Base-by-base conservation (phyloP, 2,329 filamentous ascomycete genomes). In the Onygena corvina region DNA sequence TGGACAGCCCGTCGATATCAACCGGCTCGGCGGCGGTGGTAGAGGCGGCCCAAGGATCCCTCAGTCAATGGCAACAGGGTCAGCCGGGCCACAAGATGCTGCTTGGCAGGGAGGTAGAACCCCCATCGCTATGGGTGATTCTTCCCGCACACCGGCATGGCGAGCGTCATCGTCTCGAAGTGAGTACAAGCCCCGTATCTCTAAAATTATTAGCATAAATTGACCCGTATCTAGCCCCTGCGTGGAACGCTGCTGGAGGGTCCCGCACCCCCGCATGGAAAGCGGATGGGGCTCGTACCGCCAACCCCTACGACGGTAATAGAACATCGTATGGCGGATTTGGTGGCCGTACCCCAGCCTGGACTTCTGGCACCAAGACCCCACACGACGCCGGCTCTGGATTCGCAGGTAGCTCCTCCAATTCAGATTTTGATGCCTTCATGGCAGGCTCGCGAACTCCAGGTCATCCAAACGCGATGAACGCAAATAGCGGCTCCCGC, bases 351-450 rank as follows among this genome's bases (percentile, higher is more conserved):
- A 88, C 83, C 1, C 84, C 84, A 5, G 83, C 83, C 3, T 89
- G 84, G 84, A 81, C 82, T 51, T 83, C 86, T 1, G 84, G 84
- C 47, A 79, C 82, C 48, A 83, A 84, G 63, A 90, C 84, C 71
- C 85, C 48, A 1, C 73, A 73, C 53, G 84, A 83, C 49, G 77
- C 80, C 47, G 80, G 81, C 62, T 86, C 83, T 76, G 83, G n/a
- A 5, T 68, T 69, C 50, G 61, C 61, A 16, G 60, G 62, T 16
- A 73, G 74, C 16, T 85, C 83, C 59, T 74, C 76, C 50, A 82
- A 83, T 79, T 9, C 81, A 76, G 38, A 83, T 75, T 48, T 87
- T 48, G 81, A 83, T 52, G 71, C 76, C 27, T 86, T 83, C 71
- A 78, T 72, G 11, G 72, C 76, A 3, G 80, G 84, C 4, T 84